phyloP scores from a whole-genome alignment of 768 basidiomycete genomes.

The Tulasnella sp. region DNA sequence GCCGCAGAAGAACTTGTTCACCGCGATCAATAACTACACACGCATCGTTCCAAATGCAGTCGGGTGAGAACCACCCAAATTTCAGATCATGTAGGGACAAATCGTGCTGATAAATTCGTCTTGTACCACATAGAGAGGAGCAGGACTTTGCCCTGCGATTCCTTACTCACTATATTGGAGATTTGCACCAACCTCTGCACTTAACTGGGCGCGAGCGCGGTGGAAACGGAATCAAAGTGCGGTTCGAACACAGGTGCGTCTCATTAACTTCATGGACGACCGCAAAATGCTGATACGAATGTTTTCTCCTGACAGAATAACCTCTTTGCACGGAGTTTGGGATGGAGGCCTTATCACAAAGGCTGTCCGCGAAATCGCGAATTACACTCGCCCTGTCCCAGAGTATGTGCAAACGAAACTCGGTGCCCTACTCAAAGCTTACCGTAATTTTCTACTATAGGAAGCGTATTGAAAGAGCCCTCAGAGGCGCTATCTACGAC shows the following conservation, averaged over 20 bases:
- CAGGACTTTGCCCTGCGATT: slow-evolving; percentile 83
- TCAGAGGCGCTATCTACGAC: slow-evolving; percentile 78
- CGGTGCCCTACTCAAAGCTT: neutral
- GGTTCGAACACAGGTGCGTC: slow-evolving; percentile 48
- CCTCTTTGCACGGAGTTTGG: slow-evolving; percentile 70
- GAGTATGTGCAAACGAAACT: slow-evolving; percentile 27
- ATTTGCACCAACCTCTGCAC: slow-evolving; percentile 90
- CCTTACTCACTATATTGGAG: slow-evolving; percentile 85
- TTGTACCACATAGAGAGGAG: slow-evolving; percentile 21
- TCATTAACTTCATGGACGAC: neutral
- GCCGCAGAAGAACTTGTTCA: slow-evolving; percentile 56
- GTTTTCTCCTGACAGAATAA: neutral
- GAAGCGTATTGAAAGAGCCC: slow-evolving; percentile 47
- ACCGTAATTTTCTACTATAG: slow-evolving; percentile 12
- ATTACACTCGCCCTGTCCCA: slow-evolving; percentile 70
- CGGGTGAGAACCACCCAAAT: neutral
- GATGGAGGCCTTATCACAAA: slow-evolving; percentile 74
- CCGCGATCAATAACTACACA: slow-evolving; percentile 19
- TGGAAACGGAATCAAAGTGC: slow-evolving; percentile 64
- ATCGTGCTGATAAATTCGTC: neutral
- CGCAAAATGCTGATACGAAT: neutral
- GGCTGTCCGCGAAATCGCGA: slow-evolving; percentile 62
- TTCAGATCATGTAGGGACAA: too few species aligned
- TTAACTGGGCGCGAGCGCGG: slow-evolving; percentile 79
- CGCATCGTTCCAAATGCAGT: neutral